Evolutionary conservation across 2,329 filamentous ascomycete genomes (phyloP).

Genomic region (Neofusicoccum cordaticola): DNA sequence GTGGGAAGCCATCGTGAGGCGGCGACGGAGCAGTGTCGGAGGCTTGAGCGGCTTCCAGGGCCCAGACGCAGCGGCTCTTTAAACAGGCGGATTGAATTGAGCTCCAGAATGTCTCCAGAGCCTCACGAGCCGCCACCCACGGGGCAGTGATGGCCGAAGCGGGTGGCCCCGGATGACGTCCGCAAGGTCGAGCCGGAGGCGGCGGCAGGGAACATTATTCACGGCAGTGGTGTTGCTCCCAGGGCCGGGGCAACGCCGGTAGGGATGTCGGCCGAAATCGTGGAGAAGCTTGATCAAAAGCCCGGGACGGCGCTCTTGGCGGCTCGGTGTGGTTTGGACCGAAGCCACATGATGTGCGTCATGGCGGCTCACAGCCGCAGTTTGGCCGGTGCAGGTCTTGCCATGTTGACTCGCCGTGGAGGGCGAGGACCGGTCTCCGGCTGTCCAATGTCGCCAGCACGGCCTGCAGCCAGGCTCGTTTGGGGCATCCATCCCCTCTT

Average conservation of each 20-base stretch:
- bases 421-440: not conserved
- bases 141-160: slow-evolving; percentile 6
- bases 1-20: not conserved
- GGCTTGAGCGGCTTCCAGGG: not conserved
- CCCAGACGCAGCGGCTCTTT: not conserved
- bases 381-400: not conserved
- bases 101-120: not conserved
- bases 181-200: not conserved
- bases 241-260: not conserved
- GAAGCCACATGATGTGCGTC: slow-evolving; percentile 8
- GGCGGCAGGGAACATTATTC: not conserved
- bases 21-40: not conserved
- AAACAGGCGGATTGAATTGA: not conserved
- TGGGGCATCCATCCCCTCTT: too few relatives aligned
- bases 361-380: not conserved
- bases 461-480: too few relatives aligned
- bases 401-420: not conserved
- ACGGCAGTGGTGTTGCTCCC: not conserved
- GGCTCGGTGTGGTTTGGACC: slow-evolving; percentile 3
- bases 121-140: slow-evolving; percentile 1
- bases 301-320: not conserved
- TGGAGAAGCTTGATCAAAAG: slow-evolving; percentile 5
- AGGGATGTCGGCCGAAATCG: not conserved
- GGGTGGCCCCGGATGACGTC: not conserved
- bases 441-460: too few relatives aligned